Conservation (phyloP, 2,329 filamentous ascomycete genomes). For the Fusarium sp. region DNA sequence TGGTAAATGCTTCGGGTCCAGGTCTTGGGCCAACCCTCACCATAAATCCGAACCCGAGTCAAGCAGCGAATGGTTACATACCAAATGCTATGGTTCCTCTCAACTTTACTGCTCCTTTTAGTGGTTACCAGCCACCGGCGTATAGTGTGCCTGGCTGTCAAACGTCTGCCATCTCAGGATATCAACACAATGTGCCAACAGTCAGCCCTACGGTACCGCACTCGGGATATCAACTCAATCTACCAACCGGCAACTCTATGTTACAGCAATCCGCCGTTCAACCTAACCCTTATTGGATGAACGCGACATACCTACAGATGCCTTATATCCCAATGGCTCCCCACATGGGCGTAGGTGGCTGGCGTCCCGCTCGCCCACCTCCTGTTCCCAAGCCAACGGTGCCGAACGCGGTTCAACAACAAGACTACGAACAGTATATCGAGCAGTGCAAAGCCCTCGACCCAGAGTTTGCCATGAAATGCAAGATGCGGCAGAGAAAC, state of each 20-base stretch:
- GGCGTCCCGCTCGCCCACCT: constrained; percentile 8
- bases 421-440: constrained; percentile 64
- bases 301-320: constrained; percentile 4
- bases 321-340: constrained; percentile 11
- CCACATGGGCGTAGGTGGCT: constrained; percentile 4
- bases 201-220: background rate
- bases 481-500: constrained; percentile 61
- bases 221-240: constrained; percentile 14
- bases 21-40: background rate
- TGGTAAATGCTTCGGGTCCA: too few relatives aligned
- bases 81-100: constrained; percentile 1
- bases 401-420: constrained; percentile 60
- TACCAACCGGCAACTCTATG: constrained; percentile 4
- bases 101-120: background rate
- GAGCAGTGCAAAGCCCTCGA: constrained; percentile 66
- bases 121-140: constrained; percentile 4
- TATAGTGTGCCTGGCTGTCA: background rate
- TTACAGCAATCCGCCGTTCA: constrained; percentile 12
- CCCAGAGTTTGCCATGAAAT: constrained; percentile 64
- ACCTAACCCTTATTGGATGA: constrained; percentile 2
- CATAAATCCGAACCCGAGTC: background rate
- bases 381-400: constrained; percentile 59
- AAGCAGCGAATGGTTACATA: background rate
- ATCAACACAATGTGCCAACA: background rate
- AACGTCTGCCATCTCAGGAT: background rate